Evolutionary conservation across 768 basidiomycete genomes (phyloP), one percentile per base, ranked within the genome.

Genomic region (Termitomyces sp.): DNA sequence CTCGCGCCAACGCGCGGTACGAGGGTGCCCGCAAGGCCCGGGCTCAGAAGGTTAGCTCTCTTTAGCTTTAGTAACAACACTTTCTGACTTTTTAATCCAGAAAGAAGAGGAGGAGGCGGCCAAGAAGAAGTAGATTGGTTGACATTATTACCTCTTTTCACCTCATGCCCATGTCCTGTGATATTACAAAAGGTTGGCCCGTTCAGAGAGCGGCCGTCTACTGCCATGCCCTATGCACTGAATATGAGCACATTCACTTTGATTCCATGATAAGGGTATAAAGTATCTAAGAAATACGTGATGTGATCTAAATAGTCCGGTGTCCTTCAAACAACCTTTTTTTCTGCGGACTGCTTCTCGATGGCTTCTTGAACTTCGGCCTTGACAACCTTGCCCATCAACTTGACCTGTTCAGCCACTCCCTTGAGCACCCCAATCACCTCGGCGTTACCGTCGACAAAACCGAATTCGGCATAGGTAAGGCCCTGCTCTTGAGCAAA

Each of bases 21-120:
- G 93, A 89, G 64, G 97, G 97, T 75, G 79, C 77, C 65, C 91
- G 94, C 79, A 94, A 93, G 79, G 78, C 85, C 63, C 88, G 93
- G 63, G 85, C 86, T 64, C 85, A 86, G 68, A 94, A 95, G 89
- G 91, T 87, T 68, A 59, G 87, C 76, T 33, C 36, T n/a, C 57
- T 37, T 18, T 37, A 3, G 34, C 18, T 33, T 30, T 60, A 24
- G 36, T 39, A 18, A 13, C 6, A 10, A 3, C 36, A 34, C 34
- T 50, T 27, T 54, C 67, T 69, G 4, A 72, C 65, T 26, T 27
- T 55, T 26, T 30, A 56, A 47, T 66, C 58, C 68, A 92, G 91
- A 91, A 88, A 72, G 91, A 91, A 66, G 93, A 93, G 72, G 93
- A 95, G 82, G 93, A 94, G 71, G 91, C 89, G 57, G 84, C 82